Percentiles rank a stretch among this genome's conserved stretches.
phyloP scores from a whole-genome alignment of 75 land plant species.

The Gnetum montanum region DNA sequence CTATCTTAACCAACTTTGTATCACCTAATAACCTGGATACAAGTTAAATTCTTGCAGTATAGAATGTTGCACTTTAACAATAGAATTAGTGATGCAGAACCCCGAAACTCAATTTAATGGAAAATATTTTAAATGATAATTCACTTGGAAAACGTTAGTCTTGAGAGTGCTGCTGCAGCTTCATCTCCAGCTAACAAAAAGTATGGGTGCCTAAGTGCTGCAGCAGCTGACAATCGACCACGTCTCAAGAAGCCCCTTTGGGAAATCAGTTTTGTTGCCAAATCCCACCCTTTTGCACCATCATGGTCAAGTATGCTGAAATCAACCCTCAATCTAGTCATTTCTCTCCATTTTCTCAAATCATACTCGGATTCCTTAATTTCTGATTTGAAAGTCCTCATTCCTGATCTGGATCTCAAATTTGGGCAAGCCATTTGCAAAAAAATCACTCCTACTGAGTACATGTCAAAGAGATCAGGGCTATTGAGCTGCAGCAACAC shows the following conservation, averaged over 20 bases:
- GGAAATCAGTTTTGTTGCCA: constrained; percentile 79
- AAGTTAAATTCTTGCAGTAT: no score
- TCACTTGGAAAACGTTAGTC: constrained; percentile 38
- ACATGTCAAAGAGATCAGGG: constrained; percentile 98
- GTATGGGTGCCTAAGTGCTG: constrained; percentile 94
- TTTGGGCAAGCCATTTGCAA: constrained; percentile 85
- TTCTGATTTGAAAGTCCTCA: constrained; percentile 78
- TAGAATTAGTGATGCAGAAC: no score
- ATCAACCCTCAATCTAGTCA: constrained; percentile 62
- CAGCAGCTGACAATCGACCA: constrained; percentile 86
- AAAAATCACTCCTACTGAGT: constrained; percentile 84
- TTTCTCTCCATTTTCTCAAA: constrained; percentile 75
- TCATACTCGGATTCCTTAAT: constrained; percentile 55
- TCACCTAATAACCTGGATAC: no score
- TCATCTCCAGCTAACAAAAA: constrained; percentile 86
- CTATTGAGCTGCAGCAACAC: constrained; percentile 68
- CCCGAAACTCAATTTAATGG: neutral
- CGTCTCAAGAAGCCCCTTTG: constrained; percentile 57
- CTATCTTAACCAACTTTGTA: no score
- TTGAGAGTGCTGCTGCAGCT: constrained; percentile 74
- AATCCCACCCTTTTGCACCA: constrained; percentile 91
- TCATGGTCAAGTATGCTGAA: constrained; percentile 78
- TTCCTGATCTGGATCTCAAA: constrained; percentile 54
- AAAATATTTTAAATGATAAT: neutral
- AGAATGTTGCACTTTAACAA: no score